A percentile compares a stretch with the other conserved stretches of the same genome.
These are phyloP conservation scores for Blumeriella jaapii DNA, from an alignment of 2,329 filamentous ascomycete genomes.

Conservation along the genomic window DNA sequence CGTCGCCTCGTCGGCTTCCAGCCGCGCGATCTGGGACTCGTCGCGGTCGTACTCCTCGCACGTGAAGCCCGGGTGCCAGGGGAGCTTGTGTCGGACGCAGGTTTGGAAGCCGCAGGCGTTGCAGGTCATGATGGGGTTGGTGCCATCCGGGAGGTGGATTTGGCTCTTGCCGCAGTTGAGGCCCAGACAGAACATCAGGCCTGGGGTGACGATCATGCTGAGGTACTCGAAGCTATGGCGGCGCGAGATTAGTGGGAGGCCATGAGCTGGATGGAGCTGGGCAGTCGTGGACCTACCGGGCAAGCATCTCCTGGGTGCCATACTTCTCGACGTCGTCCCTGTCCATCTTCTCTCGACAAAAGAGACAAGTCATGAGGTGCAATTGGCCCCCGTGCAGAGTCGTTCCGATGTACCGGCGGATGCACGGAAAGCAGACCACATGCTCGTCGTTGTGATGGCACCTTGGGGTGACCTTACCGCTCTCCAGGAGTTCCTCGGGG, in stretches of 20 bases:
- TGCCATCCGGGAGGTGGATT: conserved; percentile 6
- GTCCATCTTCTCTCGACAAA: conserved; percentile 9
- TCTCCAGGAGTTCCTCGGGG: conserved; percentile 6
- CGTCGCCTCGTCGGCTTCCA: conserved; percentile 19
- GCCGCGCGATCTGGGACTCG: conserved; percentile 16
- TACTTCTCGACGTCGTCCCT: conserved; percentile 11
- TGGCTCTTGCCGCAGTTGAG: conserved; percentile 14
- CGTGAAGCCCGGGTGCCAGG: conserved; percentile 18
- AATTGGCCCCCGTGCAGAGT: conserved; percentile 7
- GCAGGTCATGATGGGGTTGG: conserved; percentile 16
- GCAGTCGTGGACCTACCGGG: conserved; percentile 6
- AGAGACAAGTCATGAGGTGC: conserved; percentile 7
- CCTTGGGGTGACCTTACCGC: conserved; percentile 7
- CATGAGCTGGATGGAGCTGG: background rate
- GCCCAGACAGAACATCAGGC: conserved; percentile 14
- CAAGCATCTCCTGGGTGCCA: conserved; percentile 6
- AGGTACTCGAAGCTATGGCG: conserved; percentile 13
- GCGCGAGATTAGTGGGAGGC: background rate
- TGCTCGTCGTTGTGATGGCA: conserved; percentile 8
- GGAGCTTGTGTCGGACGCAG: conserved; percentile 16
- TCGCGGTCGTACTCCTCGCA: conserved; percentile 19
- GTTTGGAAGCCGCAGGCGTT: conserved; percentile 14
- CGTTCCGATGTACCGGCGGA: conserved; percentile 4
- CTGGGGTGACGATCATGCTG: conserved; percentile 5
- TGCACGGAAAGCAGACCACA: conserved; percentile 7